phyloP scores from a whole-genome alignment of 2,329 filamentous ascomycete genomes.

The Sporothrix mexicana region DNA sequence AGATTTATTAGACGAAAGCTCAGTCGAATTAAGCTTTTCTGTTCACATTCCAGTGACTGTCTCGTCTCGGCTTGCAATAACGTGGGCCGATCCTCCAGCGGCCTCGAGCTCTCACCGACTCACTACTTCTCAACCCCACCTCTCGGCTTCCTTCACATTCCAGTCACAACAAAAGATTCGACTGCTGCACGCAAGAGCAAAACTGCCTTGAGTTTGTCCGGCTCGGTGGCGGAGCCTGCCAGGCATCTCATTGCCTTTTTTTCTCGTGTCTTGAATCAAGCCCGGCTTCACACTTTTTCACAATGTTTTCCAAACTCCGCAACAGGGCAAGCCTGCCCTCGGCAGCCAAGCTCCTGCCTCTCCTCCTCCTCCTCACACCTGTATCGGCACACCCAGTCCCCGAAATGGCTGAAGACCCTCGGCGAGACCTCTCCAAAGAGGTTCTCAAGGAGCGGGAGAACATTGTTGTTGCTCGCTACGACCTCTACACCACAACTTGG shows the following conservation, averaged over 20 bases:
- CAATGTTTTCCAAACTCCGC: slow-evolving; percentile 27
- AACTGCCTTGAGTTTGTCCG: slow-evolving; percentile 2
- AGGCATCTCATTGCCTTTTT: not conserved
- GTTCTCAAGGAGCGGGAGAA: slow-evolving; percentile 53
- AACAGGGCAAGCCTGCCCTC: slow-evolving; percentile 15
- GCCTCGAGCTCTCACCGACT: slow-evolving; percentile 16
- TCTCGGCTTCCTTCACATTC: slow-evolving; percentile 28
- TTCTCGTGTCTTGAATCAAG: not conserved
- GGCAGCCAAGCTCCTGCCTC: slow-evolving; percentile 20
- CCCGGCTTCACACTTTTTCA: not conserved
- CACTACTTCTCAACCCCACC: slow-evolving; percentile 27
- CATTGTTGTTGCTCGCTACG: slow-evolving; percentile 42
- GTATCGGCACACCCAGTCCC: slow-evolving; percentile 56
- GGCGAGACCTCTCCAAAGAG: slow-evolving; percentile 57
- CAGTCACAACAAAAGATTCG: slow-evolving; percentile 10
- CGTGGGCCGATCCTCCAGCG: slow-evolving; percentile 1
- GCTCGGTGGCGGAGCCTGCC: slow-evolving; percentile 26
- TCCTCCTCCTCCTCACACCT: slow-evolving; percentile 36
- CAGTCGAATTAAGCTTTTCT: slow-evolving; percentile 29
- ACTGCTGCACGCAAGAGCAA: slow-evolving; percentile 15
- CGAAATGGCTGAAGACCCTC: slow-evolving; percentile 47
- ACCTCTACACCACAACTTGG: slow-evolving; percentile 62
- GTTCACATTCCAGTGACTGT: slow-evolving; percentile 28
- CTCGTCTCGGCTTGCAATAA: slow-evolving; percentile 25
- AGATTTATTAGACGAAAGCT: not conserved